Evolutionary conservation across 208 protist genomes (phyloP), one percentile per base, ranked within the genome.

Genomic region (Leishmania aethiopica): DNA sequence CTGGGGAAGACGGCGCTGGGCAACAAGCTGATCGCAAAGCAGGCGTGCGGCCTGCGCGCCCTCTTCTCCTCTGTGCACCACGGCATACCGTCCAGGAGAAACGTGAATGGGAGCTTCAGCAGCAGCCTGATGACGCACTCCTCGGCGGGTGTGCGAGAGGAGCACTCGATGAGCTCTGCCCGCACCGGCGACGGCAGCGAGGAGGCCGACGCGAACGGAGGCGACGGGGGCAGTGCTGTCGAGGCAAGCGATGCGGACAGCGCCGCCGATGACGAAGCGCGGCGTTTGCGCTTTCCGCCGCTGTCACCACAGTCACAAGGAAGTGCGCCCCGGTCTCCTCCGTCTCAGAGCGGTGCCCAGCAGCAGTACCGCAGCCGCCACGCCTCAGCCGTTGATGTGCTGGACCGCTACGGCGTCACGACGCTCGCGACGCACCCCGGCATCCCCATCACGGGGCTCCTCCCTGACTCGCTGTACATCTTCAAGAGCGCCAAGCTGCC

Each of bases 401-500:
- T 87, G 62, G 84, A 87, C 55, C 69, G 76, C 69, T 67, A 55
- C 64, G 79, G 84, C 42, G 57, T 79, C n/a, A 84, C 89, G 17
- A 95, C 90, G 47, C 88, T 96, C 35, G 92, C 95, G 19, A 93
- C 90, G 13, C 92, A 97, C 81, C 93, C 95, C 19, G 79, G 84
- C 47, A 69, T 91, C 35, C 45, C 77, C 5, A 82, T 95, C 40
- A 64, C 83, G n/a, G 82, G 85, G 19, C 78, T 95, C 25, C 74
- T 79, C 37, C 75, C 88, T 7, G 75, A 86, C 42, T 89, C 85
- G 15, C 88, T 96, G 67, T 96, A 91, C 79, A 89, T 97, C 42
- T 96, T 94, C 82, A 96, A 97, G 82, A 96, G 92, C 82, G 89
- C 95, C 64, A 96, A 89, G 84, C 77, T 92, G 88, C 93, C 93